phyloP scores from a whole-genome alignment of 2,329 filamentous ascomycete species.

The Zarea fungicola region DNA sequence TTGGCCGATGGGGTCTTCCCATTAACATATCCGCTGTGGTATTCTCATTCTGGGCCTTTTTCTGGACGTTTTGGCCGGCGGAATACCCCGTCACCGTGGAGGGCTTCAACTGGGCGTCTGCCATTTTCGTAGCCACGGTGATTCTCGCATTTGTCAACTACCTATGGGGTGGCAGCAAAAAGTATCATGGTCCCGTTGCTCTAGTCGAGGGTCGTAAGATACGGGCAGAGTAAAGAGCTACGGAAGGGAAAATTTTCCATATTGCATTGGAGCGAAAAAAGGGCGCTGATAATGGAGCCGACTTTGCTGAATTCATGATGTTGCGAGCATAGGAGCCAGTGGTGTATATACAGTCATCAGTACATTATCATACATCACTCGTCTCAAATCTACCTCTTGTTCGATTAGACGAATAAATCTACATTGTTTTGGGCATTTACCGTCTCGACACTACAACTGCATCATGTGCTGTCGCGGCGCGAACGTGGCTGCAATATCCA shows the following conservation, averaged over 20 bases:
- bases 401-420: no score
- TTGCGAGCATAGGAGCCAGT: no score
- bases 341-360: no score
- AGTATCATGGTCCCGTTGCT: conserved; percentile 15
- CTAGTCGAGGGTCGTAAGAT: conserved; percentile 12
- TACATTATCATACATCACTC: no score
- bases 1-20: conserved; percentile 14
- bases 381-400: no score
- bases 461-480: no score
- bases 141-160: conserved; percentile 13
- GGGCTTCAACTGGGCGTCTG: conserved; percentile 16
- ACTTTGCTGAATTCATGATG: background rate
- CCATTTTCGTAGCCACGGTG: conserved; percentile 10
- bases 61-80: conserved; percentile 18
- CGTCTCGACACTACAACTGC: no score
- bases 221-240: background rate
- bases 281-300: background rate
- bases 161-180: background rate
- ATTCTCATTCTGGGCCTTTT: conserved; percentile 14
- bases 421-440: no score
- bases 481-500: no score
- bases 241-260: background rate
- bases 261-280: background rate
- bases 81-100: conserved; percentile 10
- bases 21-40: conserved; percentile 13